phyloP scores from a whole-genome alignment of 2,329 filamentous ascomycete species.

The Monilinia fructigena region DNA sequence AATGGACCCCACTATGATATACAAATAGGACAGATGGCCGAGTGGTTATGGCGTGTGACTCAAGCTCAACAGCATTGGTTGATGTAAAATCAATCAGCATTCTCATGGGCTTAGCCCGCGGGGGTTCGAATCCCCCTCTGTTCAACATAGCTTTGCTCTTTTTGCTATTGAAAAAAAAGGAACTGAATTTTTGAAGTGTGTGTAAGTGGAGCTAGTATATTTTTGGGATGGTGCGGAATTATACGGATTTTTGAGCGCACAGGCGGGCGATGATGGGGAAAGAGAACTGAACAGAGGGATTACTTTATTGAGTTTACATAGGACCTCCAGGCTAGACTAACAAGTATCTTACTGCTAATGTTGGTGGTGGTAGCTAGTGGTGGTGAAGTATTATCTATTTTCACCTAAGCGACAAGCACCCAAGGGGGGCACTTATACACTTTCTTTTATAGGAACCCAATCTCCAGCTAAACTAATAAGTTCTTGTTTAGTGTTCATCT shows the following conservation, averaged over 20 bases:
- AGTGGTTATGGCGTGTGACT: slow-evolving; percentile 25
- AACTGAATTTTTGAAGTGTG: neutral
- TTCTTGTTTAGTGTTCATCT: neutral
- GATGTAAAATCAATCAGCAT: slow-evolving; percentile 16
- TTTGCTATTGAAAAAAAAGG: neutral
- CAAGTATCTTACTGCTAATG: neutral
- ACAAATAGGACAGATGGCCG: slow-evolving; percentile 20
- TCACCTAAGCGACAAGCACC: neutral
- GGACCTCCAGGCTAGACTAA: too few species aligned
- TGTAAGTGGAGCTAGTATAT: neutral
- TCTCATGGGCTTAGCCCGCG: slow-evolving; percentile 23
- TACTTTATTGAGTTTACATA: too few species aligned
- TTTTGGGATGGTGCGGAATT: neutral
- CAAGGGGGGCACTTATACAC: neutral
- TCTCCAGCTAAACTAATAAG: too few species aligned
- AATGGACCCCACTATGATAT: rapidly evolving
- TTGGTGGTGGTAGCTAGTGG: neutral
- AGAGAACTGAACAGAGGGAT: too few species aligned
- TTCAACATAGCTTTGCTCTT: neutral
- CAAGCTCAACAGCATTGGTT: slow-evolving; percentile 21
- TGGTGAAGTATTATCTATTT: neutral
- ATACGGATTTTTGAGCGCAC: too few species aligned
- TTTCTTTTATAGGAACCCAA: neutral
- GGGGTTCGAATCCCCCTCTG: slow-evolving; percentile 25
- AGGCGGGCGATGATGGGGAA: too few species aligned